Evolutionary conservation across 257 asterid species (phyloP).

Genomic region (Nicotiana tomentosiformis): DNA sequence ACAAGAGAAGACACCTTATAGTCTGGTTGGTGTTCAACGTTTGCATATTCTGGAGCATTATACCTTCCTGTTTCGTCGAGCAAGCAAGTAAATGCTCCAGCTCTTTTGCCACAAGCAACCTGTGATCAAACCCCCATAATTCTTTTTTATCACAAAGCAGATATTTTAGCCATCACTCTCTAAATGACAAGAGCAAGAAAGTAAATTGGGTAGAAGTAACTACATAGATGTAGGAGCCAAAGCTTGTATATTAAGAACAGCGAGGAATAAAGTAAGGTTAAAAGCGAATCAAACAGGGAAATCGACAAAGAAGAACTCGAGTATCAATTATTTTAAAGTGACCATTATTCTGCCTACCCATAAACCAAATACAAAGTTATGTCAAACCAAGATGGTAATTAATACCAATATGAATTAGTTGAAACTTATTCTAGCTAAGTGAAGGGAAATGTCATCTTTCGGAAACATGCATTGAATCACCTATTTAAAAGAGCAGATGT

Average conservation of each 20-base stretch:
- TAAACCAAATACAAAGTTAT: background rate
- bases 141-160: background rate
- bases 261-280: background rate
- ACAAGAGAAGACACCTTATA: constrained; percentile 68
- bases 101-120: constrained; percentile 92
- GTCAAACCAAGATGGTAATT: background rate
- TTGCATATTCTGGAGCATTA: constrained; percentile 50
- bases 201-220: background rate
- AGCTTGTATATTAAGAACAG: background rate
- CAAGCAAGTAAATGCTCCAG: constrained; percentile 81
- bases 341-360: background rate
- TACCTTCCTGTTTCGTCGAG: constrained; percentile 93
- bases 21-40: constrained; percentile 68
- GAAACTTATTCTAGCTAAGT: background rate
- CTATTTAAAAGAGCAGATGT: background rate
- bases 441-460: background rate
- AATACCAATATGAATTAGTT: background rate
- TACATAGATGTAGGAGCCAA: background rate
- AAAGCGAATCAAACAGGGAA: background rate
- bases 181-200: background rate
- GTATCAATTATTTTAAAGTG: background rate
- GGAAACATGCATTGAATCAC: background rate
- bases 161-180: background rate
- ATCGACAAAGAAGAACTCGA: background rate
- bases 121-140: constrained; percentile 17